These are phyloP conservation scores for Amphirosellinia nigrospora DNA, from an alignment of 495 filamentous ascomycete species.

Conservation along the genomic window DNA sequence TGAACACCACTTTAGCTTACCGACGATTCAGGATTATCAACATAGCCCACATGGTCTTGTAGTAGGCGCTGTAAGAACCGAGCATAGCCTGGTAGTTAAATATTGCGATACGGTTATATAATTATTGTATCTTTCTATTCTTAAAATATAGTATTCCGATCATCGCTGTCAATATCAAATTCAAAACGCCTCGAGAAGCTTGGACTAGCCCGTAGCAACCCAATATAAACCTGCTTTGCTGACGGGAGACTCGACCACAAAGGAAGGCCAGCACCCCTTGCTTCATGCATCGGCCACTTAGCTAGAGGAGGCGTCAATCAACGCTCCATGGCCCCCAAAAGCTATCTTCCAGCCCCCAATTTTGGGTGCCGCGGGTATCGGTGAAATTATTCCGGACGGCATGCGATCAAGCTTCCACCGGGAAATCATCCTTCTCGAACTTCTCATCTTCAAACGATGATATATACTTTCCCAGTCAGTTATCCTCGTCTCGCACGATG, in stretches of 20 bases:
- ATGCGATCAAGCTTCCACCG: not conserved
- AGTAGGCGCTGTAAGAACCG: no score
- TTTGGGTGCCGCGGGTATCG: not conserved
- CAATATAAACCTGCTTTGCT: not conserved
- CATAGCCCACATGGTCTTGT: not conserved
- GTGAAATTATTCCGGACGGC: not conserved
- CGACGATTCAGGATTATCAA: not conserved
- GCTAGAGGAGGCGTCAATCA: not conserved
- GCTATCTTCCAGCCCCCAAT: not conserved
- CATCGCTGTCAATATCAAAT: not conserved
- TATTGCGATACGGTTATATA: not conserved
- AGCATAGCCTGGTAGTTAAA: not conserved
- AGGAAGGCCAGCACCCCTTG: not conserved
- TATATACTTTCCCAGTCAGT: not conserved
- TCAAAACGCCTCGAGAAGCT: not conserved
- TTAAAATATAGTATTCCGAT: not conserved
- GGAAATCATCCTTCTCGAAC: not conserved
- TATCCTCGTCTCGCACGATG: not conserved
- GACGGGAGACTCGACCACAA: not conserved
- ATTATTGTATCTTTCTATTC: no score
- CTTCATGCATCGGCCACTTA: not conserved
- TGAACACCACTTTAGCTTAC: not conserved
- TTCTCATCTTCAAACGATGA: not conserved
- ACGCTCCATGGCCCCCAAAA: slow-evolving; percentile 1
- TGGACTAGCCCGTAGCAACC: not conserved